These are phyloP conservation scores for Plectosphaerella cucumerina DNA, from an alignment of 2,329 filamentous ascomycete species.

Conservation along the genomic window DNA sequence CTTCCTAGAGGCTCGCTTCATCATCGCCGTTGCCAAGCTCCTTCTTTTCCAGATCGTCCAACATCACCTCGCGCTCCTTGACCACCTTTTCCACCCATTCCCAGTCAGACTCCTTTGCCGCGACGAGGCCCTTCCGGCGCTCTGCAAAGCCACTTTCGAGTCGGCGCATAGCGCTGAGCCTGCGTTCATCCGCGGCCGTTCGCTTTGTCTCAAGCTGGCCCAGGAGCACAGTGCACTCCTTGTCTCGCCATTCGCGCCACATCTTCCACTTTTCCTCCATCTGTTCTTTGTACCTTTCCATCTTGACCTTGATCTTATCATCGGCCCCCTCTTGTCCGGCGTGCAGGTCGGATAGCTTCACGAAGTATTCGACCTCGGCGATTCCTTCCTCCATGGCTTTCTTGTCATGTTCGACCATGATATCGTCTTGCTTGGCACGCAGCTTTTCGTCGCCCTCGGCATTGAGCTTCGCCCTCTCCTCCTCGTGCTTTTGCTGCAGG, in stretches of 20 bases:
- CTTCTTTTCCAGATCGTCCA: background rate
- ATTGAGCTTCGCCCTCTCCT: slow-evolving; percentile 24
- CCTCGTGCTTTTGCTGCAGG: slow-evolving; percentile 26
- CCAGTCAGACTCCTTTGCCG: slow-evolving; percentile 36
- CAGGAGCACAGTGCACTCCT: slow-evolving; percentile 32
- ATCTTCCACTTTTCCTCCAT: slow-evolving; percentile 36
- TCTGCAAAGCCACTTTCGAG: slow-evolving; percentile 20
- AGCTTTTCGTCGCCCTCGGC: slow-evolving; percentile 22
- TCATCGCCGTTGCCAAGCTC: background rate
- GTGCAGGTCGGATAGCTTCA: slow-evolving; percentile 31
- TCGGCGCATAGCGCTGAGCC: slow-evolving; percentile 31
- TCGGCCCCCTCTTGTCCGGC: slow-evolving; percentile 19
- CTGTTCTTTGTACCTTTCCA: slow-evolving; percentile 27
- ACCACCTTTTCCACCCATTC: slow-evolving; percentile 41
- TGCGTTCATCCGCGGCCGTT: slow-evolving; percentile 35
- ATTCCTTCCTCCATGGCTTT: slow-evolving; percentile 35
- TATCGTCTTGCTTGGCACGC: slow-evolving; percentile 23
- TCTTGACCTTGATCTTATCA: slow-evolving; percentile 22
- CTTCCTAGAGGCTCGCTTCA: background rate
- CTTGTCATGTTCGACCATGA: slow-evolving; percentile 34
- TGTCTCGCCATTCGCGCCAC: slow-evolving; percentile 36
- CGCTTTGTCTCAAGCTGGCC: slow-evolving; percentile 33
- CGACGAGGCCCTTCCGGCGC: slow-evolving; percentile 24
- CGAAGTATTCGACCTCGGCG: slow-evolving; percentile 40
- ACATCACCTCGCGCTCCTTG: background rate